These are phyloP conservation scores for Lachnellula cervina DNA, from an alignment of 2,329 filamentous ascomycete genomes.

Conservation along the genomic window DNA sequence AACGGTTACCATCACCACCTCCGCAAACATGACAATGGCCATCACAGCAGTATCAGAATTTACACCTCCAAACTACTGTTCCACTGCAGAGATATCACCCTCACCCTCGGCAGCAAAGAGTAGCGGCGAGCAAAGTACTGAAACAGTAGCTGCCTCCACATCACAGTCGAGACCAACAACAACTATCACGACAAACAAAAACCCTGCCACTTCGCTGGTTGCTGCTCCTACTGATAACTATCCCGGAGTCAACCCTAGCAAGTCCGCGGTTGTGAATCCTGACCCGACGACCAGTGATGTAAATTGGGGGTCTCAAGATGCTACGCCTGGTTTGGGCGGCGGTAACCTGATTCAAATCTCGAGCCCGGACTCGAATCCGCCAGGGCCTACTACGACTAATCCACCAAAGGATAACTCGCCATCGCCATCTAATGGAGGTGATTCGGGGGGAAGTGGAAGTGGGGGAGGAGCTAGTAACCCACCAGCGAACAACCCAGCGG, in stretches of 20 bases:
- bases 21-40: conserved; percentile 11
- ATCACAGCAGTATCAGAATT: conserved; percentile 19
- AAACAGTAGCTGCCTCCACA: no score
- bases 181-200: conserved; percentile 24
- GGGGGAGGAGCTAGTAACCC: background rate
- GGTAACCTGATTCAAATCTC: background rate
- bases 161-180: background rate
- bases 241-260: no score
- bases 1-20: conserved; percentile 22
- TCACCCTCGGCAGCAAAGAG: background rate
- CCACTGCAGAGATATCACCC: background rate
- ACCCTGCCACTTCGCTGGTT: conserved; percentile 10
- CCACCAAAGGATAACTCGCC: no score
- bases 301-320: background rate
- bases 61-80: conserved; percentile 23
- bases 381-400: no score
- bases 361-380: background rate
- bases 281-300: no score
- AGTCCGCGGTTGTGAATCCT: no score
- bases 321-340: background rate
- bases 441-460: background rate
- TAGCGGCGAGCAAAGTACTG: no score
- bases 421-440: background rate
- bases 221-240: background rate
- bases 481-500: background rate